Evolutionary conservation across 129 eudicot genomes (phyloP).

Genomic region (Pseudognaphalium luteoalbum): DNA sequence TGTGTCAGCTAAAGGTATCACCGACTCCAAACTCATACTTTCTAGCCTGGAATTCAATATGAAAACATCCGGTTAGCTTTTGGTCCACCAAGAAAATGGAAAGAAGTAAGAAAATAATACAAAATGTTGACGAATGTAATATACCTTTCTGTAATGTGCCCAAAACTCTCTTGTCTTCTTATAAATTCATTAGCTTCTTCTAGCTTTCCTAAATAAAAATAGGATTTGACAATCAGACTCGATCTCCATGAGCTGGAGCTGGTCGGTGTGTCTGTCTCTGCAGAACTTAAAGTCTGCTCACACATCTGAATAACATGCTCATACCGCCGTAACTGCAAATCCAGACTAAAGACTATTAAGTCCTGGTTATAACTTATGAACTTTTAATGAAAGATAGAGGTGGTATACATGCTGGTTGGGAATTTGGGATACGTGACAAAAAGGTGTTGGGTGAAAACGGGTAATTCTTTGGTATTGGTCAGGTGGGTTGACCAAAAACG

Average conservation of each 20-base stretch:
- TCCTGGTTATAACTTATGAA: too few species aligned
- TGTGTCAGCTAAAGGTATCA: constrained; percentile 66
- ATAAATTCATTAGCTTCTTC: constrained; percentile 78
- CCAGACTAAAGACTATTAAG: constrained; percentile 8
- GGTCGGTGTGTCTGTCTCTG: constrained; percentile 40
- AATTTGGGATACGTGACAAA: not conserved
- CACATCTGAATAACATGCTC: constrained; percentile 79
- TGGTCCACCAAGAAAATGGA: not conserved
- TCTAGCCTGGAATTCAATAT: constrained; percentile 45
- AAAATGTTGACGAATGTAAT: not conserved
- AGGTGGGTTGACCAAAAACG: not conserved
- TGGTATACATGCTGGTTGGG: not conserved
- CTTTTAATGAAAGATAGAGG: not conserved
- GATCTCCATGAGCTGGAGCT: constrained; percentile 54
- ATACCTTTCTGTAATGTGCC: constrained; percentile 50
- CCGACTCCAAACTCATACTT: constrained; percentile 51
- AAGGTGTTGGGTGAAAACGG: not conserved
- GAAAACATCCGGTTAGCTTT: constrained; percentile 19
- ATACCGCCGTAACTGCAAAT: constrained; percentile 67
- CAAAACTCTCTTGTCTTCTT: constrained; percentile 63
- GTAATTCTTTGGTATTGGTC: not conserved
- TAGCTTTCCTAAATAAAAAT: constrained; percentile 70
- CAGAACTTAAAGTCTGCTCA: constrained; percentile 58
- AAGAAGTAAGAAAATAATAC: not conserved
- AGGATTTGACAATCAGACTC: constrained; percentile 52